Base-by-base conservation (phyloP, 352 stramenopile genomes). In the Globisporangium middletonii region DNA sequence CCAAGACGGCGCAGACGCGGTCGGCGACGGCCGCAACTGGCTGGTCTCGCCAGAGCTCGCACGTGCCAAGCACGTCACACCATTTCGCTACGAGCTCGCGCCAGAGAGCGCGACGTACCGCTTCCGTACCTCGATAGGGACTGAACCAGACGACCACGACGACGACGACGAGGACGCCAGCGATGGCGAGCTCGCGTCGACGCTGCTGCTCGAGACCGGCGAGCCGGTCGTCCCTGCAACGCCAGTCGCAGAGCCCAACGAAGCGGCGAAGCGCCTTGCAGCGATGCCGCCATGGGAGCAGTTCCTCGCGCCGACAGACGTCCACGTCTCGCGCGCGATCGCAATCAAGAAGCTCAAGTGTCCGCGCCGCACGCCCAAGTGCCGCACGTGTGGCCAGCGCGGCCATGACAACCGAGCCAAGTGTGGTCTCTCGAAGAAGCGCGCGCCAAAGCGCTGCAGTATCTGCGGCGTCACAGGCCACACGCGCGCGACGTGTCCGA, bases 1-100 rank as follows among this genome's bases (percentile, higher is more conserved):
- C 26, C 49, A 66, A 35, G 75, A 83, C 45, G 68, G 72, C 12
- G 69, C 62, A 18, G 54, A 63, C 28, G 62, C 64, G 18, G 59
- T 85, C 50, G 75, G 72, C n/a, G 48, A 54, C 23, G 70, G 71
- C 7, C 70, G 71, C 49, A 85, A 85, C 60, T 85, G 75, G 75
- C 62, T 85, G 64, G 63, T 53, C 28, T 53, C 57, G 50, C 43
- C 57, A 4, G 57, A 63, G 43, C 35, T 63, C 7, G 42, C 51
- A 13, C 43, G 28, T 4, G 57, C 57, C 4, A n/a, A 52, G 41
- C 38, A 53, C 43, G 8, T 33, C 6, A 54, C 57, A 19, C 57
- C 57, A 7, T 63, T 63, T 11, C 42, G 50, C 23, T 33, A 43
- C n/a, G 57, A 57, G 35, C 41, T 48, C 3, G 27, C 47, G 19